Evolutionary conservation across 75 land plant genomes (phyloP), one percentile per base, ranked within the genome.

Genomic region (Selaginella tamariscina): DNA sequence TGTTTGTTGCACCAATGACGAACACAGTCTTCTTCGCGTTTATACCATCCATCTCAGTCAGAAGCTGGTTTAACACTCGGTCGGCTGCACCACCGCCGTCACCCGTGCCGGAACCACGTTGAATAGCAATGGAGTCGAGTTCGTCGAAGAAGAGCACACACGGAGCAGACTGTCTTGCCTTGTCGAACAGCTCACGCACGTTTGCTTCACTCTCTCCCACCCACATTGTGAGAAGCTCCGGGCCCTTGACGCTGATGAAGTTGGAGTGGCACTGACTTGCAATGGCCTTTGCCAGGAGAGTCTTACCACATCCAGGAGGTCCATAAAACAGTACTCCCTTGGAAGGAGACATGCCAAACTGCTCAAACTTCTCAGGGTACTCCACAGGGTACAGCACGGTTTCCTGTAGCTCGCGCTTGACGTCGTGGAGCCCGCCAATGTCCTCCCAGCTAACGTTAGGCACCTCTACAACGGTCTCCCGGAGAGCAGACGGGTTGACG

Each of bases 251-350:
- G 15, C 49, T 39, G 15, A 39, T 39, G 49, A 39, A 39, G 49
- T 39, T 39, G 5, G 49, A 5, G 29, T 83, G 85, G 32, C 85
- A 83, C 29, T 83, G 80, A 54, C 77, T 83, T 0, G 85, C 85
- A 64, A 83, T 83, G 0, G 85, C 85, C 70, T 83, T 83, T 20
- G 83, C 85, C 15, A 83, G 72, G 28, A 83, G 49, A 2, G 85
- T 83, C 65, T 83, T 83, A 1, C 85, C 85, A 72, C 85, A 83
- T 2, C 83, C 85, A 57, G 85, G 85, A 15, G 85, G 85, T 0
- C 85, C 85, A 69, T 79, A 86, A 21, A 59, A 59, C 27, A 59
- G n/a, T 2, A 59, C 27, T 76, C 62, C 62, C 62, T 59, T 59
- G 62, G 62, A 59, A 5, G 62, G 62, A 2, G 62, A 59, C 62